A percentile compares a stretch with the other conserved stretches of the same genome.
phyloP scores from a whole-genome alignment of 2,329 filamentous ascomycete genomes.

The Ceratocystiopsis brevicomis region DNA sequence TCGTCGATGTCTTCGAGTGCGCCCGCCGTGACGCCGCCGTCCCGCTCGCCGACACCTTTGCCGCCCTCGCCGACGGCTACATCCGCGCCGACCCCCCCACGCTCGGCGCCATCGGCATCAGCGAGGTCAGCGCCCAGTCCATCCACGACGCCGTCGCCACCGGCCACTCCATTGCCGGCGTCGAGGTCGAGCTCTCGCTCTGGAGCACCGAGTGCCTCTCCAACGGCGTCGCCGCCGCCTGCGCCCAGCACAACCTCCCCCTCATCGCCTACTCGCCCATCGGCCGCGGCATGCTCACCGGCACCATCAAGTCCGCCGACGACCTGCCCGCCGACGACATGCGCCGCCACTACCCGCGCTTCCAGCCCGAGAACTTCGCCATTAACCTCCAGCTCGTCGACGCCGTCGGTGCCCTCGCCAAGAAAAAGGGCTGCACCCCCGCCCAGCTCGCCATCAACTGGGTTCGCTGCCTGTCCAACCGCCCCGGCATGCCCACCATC shows the following conservation, averaged over 20 bases:
- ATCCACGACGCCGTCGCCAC: slow-evolving; percentile 29
- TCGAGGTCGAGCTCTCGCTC: slow-evolving; percentile 34
- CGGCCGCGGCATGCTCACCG: slow-evolving; percentile 19
- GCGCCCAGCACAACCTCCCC: slow-evolving; percentile 20
- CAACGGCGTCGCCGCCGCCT: slow-evolving; percentile 19
- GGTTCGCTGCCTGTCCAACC: slow-evolving; percentile 24
- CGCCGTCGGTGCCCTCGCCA: slow-evolving; percentile 24
- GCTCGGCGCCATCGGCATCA: slow-evolving; percentile 23
- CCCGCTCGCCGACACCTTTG: slow-evolving; percentile 25
- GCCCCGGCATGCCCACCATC: slow-evolving; percentile 23
- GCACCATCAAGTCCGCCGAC: slow-evolving; percentile 19
- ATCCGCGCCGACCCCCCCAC: slow-evolving; percentile 16
- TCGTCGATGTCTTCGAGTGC: slow-evolving; percentile 38
- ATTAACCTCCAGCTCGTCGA: slow-evolving; percentile 31
- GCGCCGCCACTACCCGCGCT: slow-evolving; percentile 25
- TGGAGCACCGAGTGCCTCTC: slow-evolving; percentile 21
- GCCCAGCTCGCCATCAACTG: slow-evolving; percentile 37
- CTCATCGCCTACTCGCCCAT: slow-evolving; percentile 24
- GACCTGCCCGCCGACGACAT: slow-evolving; percentile 25
- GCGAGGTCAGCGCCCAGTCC: slow-evolving; percentile 26
- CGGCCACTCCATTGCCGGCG: slow-evolving; percentile 25
- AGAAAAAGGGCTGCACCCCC: slow-evolving; percentile 27
- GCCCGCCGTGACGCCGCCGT: slow-evolving; percentile 34
- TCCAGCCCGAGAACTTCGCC: slow-evolving; percentile 28
- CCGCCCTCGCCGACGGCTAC: slow-evolving; percentile 26